Conservation (phyloP, 768 basidiomycete species). For the Coprinopsis strossmayeri region DNA sequence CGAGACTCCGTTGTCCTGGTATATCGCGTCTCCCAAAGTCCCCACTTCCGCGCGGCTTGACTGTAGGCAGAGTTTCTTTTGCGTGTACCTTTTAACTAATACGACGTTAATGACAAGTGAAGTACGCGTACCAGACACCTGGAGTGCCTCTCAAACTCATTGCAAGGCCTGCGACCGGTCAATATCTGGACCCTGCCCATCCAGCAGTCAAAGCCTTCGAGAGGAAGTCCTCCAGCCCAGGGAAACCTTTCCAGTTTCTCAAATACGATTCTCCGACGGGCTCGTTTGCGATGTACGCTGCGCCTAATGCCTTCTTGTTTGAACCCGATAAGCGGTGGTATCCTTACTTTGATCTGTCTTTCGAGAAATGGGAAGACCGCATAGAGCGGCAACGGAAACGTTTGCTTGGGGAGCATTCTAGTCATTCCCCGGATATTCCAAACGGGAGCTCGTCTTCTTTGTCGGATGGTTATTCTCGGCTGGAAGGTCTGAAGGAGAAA, state of each 20-base stretch:
- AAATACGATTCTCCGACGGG: neutral
- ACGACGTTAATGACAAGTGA: neutral
- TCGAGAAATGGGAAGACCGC: constrained; percentile 6
- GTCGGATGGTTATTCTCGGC: neutral
- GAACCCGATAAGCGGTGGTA: neutral
- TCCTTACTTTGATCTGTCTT: neutral
- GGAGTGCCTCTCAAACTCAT: constrained; percentile 7
- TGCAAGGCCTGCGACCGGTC: neutral
- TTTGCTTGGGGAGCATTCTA: neutral
- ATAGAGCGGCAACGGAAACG: neutral
- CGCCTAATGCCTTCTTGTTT: constrained; percentile 4
- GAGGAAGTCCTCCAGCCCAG: neutral
- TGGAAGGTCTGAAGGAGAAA: neutral
- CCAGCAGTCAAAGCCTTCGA: neutral
- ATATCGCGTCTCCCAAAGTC: constrained; percentile 6
- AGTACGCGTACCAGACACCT: constrained; percentile 5
- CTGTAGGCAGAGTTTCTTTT: neutral
- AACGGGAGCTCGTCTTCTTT: neutral
- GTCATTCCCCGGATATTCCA: no score
- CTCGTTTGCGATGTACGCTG: neutral
- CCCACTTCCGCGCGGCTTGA: constrained; percentile 8
- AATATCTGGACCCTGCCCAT: constrained; percentile 3
- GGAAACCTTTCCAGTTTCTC: neutral
- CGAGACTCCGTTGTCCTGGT: neutral
- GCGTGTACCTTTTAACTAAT: neutral